Conservation (phyloP, 495 filamentous ascomycete genomes). For the Xylaria sp. region DNA sequence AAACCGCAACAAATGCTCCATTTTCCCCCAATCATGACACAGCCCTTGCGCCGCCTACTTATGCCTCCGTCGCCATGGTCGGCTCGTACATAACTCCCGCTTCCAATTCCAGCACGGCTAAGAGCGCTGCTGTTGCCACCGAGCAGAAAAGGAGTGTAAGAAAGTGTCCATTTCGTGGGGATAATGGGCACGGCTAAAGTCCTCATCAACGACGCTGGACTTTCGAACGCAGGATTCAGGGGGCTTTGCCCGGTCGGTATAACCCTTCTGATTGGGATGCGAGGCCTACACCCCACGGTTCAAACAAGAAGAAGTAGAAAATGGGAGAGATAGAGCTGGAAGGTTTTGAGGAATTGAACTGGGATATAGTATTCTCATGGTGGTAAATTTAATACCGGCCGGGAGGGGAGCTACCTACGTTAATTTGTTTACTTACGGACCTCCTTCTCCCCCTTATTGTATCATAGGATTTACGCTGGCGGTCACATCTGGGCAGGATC, state of each 20-base stretch:
- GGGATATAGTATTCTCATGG: neutral
- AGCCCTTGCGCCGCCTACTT: neutral
- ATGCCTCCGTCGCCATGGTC: neutral
- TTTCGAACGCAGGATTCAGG: neutral
- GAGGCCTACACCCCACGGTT: neutral
- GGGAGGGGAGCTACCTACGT: neutral
- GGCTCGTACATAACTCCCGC: neutral
- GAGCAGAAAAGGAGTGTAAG: no score
- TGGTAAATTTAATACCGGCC: neutral
- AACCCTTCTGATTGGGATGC: neutral
- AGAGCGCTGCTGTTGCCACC: no score
- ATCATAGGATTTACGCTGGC: no score
- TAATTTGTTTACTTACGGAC: no score
- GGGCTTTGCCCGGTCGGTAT: neutral
- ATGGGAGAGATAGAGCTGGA: neutral
- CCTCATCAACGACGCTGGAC: neutral
- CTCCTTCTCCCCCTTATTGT: no score
- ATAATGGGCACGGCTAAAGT: neutral
- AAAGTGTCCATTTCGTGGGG: neutral
- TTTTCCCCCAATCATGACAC: neutral
- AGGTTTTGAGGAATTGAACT: neutral
- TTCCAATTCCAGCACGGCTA: neutral
- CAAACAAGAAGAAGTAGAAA: no score
- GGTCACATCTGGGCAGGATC: no score
- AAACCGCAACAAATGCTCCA: neutral